Conservation (phyloP, 257 asterid genomes). For the Penstemon newberryi region DNA sequence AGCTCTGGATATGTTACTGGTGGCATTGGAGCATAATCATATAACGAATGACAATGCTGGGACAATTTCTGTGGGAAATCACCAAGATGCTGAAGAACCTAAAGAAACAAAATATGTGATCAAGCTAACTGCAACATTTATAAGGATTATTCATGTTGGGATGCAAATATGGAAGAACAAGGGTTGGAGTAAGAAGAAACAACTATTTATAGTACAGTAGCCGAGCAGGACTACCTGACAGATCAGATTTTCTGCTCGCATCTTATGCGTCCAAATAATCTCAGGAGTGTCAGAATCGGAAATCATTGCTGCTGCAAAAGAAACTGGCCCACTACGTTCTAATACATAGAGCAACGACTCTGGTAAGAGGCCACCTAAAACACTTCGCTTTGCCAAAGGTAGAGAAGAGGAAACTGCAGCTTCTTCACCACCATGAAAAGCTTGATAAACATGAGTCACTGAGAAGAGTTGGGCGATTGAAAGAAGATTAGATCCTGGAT, state of each 20-base stretch:
- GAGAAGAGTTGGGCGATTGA: conserved; percentile 92
- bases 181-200: neutral
- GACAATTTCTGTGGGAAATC: conserved; percentile 94
- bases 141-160: conserved; percentile 19
- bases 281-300: conserved; percentile 99
- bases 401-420: conserved; percentile 95
- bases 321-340: conserved; percentile 93
- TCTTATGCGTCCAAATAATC: conserved; percentile 99
- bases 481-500: conserved; percentile 98
- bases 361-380: conserved; percentile 96
- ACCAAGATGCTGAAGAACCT: conserved; percentile 99
- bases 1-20: conserved; percentile 98
- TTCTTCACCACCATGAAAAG: conserved; percentile 99
- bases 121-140: conserved; percentile 24
- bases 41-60: conserved; percentile 89
- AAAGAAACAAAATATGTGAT: conserved; percentile 27
- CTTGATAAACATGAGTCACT: conserved; percentile 89
- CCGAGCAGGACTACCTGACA: conserved; percentile 63
- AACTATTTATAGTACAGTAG: conserved; percentile 13
- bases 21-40: conserved; percentile 99
- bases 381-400: conserved; percentile 97
- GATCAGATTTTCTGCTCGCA: conserved; percentile 94
- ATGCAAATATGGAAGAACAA: conserved; percentile 13
- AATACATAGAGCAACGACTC: conserved; percentile 96
- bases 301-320: conserved; percentile 98